A percentile compares a stretch with the other conserved stretches of the same genome.
Conservation (phyloP, 768 basidiomycete genomes). For the Tremella mesenterica region DNA sequence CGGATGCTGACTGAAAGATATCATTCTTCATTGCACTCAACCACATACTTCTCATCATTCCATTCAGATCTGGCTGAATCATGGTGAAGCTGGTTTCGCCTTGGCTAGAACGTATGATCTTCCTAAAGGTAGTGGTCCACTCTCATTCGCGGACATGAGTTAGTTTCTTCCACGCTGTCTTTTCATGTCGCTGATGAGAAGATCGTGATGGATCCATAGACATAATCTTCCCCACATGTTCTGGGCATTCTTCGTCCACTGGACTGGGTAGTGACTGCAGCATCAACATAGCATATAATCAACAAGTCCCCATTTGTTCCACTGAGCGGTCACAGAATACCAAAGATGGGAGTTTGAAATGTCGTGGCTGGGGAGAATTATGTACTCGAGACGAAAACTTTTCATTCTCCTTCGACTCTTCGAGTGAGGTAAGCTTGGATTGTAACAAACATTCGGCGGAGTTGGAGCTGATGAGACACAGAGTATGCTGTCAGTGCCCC, state of each 20-base stretch:
- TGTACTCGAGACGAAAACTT: slow-evolving; percentile 75
- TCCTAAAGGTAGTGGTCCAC: slow-evolving; percentile 65
- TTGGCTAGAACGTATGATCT: slow-evolving; percentile 61
- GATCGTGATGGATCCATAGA: slow-evolving; percentile 96
- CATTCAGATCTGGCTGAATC: slow-evolving; percentile 89
- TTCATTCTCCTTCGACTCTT: slow-evolving; percentile 57
- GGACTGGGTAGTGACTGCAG: slow-evolving; percentile 69
- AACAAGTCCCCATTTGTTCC: slow-evolving; percentile 73
- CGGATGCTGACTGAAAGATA: slow-evolving; percentile 50
- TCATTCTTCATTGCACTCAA: slow-evolving; percentile 79
- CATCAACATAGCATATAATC: slow-evolving; percentile 88
- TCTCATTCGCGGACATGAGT: slow-evolving; percentile 90
- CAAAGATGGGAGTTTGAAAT: slow-evolving; percentile 53
- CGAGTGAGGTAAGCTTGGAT: slow-evolving; percentile 36
- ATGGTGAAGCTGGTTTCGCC: slow-evolving; percentile 64
- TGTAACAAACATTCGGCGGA: not conserved
- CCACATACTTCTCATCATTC: slow-evolving; percentile 51
- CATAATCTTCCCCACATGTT: slow-evolving; percentile 81
- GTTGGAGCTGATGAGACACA: too few relatives aligned
- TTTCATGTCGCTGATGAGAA: slow-evolving; percentile 4
- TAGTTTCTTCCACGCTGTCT: slow-evolving; percentile 17
- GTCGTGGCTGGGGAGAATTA: slow-evolving; percentile 68
- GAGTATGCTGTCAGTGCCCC: slow-evolving; percentile 60
- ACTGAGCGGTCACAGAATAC: slow-evolving; percentile 51
- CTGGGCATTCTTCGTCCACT: slow-evolving; percentile 56